Base-by-base conservation (phyloP, 2,329 filamentous ascomycete species). In the Alternaria novae-zelandiae region DNA sequence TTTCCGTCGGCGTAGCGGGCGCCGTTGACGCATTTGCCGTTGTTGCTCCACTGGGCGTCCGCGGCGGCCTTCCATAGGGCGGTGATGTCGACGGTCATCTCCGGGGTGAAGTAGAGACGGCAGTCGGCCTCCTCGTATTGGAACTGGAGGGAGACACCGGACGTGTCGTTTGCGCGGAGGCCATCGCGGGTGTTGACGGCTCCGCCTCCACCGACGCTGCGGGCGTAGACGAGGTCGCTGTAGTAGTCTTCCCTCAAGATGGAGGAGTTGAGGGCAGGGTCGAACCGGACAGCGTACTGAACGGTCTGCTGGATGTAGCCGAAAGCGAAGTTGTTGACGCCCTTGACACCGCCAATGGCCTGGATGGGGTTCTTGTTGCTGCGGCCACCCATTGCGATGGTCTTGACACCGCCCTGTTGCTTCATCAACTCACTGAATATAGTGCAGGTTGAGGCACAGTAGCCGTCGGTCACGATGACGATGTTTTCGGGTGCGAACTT, bases 371-470 rank as follows among this genome's bases (percentile, higher is more conserved):
- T 83, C 32, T 78, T 70, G 51, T 81, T 80, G 32, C 74, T 76
- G 47, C 80, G 79, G 21, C 86, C 86, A 25, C 86, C 87, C 61
- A 87, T 79, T 6, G 83, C 85, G 57, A 84, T 82, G 5, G 83
- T 85, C 76, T 84, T 84, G n/a, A 88, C 84, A 32, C 84, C 83
- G 21, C 80, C 86, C 63, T 86, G 82, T 25, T 82, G 75, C 23
- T 83, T 83, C 69, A 89, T 79, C 68, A 88, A 82, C 66, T 89
- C 85, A 11, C 83, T 82, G 64, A 88, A 87, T 5, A 88, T 79
- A 4, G 86, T 84, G 77, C 87, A 89, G 3, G 86, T 86, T 1
- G 86, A 88, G 21, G 84, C 84, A 73, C 87, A 89, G 68, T 85
- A 83, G 32, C 87, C 87, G 69, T 89, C 87, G 55, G 85, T 84